These are phyloP conservation scores for Aspergillus conjunctus DNA, from an alignment of 495 filamentous ascomycete species.

Conservation along the genomic window DNA sequence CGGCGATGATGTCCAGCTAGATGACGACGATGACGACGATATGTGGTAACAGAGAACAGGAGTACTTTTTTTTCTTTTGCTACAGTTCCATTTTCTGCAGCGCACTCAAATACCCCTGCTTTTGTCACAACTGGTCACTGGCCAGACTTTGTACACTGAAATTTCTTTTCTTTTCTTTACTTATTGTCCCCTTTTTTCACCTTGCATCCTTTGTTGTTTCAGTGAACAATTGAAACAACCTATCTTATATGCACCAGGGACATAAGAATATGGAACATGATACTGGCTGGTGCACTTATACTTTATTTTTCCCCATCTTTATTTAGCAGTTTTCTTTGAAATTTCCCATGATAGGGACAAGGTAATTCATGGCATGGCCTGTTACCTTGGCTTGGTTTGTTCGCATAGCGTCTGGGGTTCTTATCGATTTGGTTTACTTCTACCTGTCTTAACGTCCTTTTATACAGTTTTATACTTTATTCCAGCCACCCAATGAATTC, in stretches of 20 bases:
- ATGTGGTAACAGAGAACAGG: conserved; percentile 53
- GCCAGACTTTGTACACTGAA: conserved; percentile 36
- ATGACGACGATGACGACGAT: conserved; percentile 55
- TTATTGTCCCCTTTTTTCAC: conserved; percentile 17
- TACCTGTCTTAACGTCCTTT: conserved; percentile 11
- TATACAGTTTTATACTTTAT: conserved; percentile 22
- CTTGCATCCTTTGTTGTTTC: conserved; percentile 18
- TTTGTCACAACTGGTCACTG: conserved; percentile 30
- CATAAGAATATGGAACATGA: conserved; percentile 16
- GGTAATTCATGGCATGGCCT: conserved; percentile 24
- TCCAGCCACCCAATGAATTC: conserved; percentile 9
- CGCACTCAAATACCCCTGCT: conserved; percentile 41
- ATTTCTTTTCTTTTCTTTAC: conserved; percentile 16
- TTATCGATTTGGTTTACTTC: conserved; percentile 22
- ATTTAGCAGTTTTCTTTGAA: conserved; percentile 25
- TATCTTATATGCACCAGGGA: conserved; percentile 24
- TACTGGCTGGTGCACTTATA: conserved; percentile 16
- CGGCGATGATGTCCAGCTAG: conserved; percentile 50
- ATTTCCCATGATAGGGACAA: conserved; percentile 10
- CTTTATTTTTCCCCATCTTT: conserved; percentile 17
- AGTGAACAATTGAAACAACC: conserved; percentile 1
- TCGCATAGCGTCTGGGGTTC: conserved; percentile 51
- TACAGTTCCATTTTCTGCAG: conserved; percentile 35
- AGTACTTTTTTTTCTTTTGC: conserved; percentile 28
- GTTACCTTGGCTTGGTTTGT: conserved; percentile 38